Percentiles rank a stretch among this genome's conserved stretches.
These are phyloP conservation scores for Leptographium procerum DNA, from an alignment of 2,329 filamentous ascomycete genomes.

Conservation along the genomic window DNA sequence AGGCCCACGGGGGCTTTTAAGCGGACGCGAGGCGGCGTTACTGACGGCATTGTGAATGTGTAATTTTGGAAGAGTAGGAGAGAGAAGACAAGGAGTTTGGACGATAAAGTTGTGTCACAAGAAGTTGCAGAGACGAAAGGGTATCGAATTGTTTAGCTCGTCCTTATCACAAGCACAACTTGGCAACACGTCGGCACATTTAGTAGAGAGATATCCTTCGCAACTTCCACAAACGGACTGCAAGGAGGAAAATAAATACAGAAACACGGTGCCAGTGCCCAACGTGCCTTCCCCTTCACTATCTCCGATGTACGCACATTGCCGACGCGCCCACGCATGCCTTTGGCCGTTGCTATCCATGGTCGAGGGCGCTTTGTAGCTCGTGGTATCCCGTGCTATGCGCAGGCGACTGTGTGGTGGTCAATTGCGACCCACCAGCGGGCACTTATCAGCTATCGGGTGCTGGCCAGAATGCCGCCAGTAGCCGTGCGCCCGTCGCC, in stretches of 20 bases:
- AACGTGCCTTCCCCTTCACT: neutral
- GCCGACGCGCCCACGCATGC: neutral
- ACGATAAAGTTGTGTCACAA: too few relatives aligned
- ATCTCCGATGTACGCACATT: neutral
- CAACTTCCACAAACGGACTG: neutral
- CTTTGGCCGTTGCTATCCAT: neutral
- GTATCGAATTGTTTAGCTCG: too few relatives aligned
- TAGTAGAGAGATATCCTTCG: neutral
- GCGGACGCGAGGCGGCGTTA: neutral
- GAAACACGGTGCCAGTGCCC: neutral
- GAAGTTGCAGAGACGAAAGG: too few relatives aligned
- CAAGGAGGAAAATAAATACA: neutral
- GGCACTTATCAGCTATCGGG: neutral
- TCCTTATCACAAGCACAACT: too few relatives aligned
- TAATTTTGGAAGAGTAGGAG: neutral
- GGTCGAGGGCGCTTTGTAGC: neutral
- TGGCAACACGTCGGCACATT: too few relatives aligned
- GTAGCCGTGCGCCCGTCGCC: constrained; percentile 4
- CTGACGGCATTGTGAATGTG: neutral
- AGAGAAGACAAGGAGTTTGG: neutral
- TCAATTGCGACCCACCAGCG: neutral
- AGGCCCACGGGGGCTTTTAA: neutral
- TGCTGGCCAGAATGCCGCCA: constrained; percentile 3
- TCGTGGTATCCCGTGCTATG: neutral
- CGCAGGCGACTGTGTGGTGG: neutral